Evolutionary conservation across 129 eudicot genomes (phyloP).

Genomic region (Sambucus nigra): DNA sequence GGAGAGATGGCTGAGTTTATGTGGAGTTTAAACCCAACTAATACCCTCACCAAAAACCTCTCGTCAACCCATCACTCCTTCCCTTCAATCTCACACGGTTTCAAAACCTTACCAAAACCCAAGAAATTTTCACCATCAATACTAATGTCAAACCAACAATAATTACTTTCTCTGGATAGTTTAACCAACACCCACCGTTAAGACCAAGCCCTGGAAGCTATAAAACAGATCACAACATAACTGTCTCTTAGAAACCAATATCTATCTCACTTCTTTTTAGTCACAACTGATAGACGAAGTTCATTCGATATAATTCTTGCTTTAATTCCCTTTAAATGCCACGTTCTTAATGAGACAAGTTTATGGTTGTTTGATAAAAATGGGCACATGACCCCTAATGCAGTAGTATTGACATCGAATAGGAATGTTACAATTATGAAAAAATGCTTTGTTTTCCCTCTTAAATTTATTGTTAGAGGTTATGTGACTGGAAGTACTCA

Average conservation of each 20-base stretch:
- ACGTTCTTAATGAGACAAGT: slow-evolving; percentile 94
- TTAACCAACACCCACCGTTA: slow-evolving; percentile 40
- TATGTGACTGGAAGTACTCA: slow-evolving; percentile 97
- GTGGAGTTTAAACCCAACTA: slow-evolving; percentile 45
- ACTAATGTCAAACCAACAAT: slow-evolving; percentile 32
- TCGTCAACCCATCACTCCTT: slow-evolving; percentile 14
- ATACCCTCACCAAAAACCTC: too few relatives aligned
- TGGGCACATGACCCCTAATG: slow-evolving; percentile 70
- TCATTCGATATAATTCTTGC: slow-evolving; percentile 95
- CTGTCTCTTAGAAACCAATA: slow-evolving; percentile 80
- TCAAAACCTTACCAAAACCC: slow-evolving; percentile 12
- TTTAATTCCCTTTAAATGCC: slow-evolving; percentile 82
- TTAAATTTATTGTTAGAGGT: slow-evolving; percentile 96
- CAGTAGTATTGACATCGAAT: slow-evolving; percentile 69
- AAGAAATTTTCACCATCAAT: slow-evolving; percentile 16
- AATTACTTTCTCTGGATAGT: too few relatives aligned
- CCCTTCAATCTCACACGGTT: slow-evolving; percentile 8
- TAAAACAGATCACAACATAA: slow-evolving; percentile 38
- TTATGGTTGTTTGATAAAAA: slow-evolving; percentile 95
- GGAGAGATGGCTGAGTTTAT: too few relatives aligned
- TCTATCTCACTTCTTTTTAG: slow-evolving; percentile 63
- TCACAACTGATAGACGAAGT: slow-evolving; percentile 91
- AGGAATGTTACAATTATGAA: slow-evolving; percentile 89
- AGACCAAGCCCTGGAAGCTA: slow-evolving; percentile 45
- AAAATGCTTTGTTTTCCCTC: slow-evolving; percentile 90